Conservation (phyloP, 495 filamentous ascomycete genomes). For the Trichocladium uniseriatum region DNA sequence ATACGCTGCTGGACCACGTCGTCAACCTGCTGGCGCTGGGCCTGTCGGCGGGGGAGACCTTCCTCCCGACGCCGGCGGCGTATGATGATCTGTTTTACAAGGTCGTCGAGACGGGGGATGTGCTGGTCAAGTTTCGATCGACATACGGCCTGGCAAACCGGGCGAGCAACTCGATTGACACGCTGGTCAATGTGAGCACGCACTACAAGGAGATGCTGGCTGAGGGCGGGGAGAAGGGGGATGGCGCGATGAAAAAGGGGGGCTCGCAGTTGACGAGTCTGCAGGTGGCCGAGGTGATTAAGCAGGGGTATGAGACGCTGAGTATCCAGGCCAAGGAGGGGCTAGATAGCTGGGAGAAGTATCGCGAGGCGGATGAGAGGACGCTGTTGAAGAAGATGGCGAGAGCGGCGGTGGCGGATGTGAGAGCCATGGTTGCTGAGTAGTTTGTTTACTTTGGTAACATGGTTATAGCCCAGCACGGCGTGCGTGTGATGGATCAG, state of each 20-base stretch:
- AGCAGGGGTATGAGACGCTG: constrained; percentile 89
- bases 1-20: constrained; percentile 57
- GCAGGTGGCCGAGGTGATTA: constrained; percentile 85
- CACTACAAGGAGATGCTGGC: constrained; percentile 82
- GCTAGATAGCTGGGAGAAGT: constrained; percentile 68
- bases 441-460: neutral
- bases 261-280: constrained; percentile 58
- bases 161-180: constrained; percentile 62
- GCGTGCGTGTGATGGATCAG: neutral
- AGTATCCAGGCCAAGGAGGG: constrained; percentile 79
- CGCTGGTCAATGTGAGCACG: constrained; percentile 69
- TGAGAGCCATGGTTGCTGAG: constrained; percentile 38
- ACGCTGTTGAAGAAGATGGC: constrained; percentile 78
- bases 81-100: constrained; percentile 99
- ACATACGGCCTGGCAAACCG: constrained; percentile 51
- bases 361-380: constrained; percentile 67
- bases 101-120: constrained; percentile 81
- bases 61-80: constrained; percentile 78
- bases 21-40: constrained; percentile 80
- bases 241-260: constrained; percentile 41
- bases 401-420: constrained; percentile 62
- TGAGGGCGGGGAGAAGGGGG: constrained; percentile 37
- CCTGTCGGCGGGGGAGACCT: constrained; percentile 79
- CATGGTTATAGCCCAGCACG: neutral
- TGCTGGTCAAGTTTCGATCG: constrained; percentile 73